Evolutionary conservation across 1,284 basidiomycete genomes (phyloP).

Genomic region (Apiotrichum gracile): DNA sequence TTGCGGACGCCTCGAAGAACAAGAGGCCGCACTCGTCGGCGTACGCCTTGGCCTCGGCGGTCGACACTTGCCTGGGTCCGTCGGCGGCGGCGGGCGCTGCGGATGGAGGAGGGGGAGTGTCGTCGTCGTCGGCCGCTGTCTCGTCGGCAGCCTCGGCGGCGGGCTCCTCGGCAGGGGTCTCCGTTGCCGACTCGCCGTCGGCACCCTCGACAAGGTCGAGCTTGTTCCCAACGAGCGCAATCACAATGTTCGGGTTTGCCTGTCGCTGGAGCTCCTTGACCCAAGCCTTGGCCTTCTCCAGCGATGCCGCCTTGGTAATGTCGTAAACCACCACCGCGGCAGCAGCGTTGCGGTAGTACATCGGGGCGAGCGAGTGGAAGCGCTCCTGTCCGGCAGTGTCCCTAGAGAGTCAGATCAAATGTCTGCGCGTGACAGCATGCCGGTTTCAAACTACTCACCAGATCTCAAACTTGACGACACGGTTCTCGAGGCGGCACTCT

Average conservation of each 20-base stretch:
- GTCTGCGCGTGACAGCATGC: no score
- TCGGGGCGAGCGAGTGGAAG: slow-evolving; percentile 58
- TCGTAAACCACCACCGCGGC: slow-evolving; percentile 96
- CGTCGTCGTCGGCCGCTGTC: slow-evolving; percentile 33
- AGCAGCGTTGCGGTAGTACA: slow-evolving; percentile 98
- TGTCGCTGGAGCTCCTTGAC: slow-evolving; percentile 99
- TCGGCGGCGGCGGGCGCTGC: slow-evolving; percentile 49
- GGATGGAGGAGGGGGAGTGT: slow-evolving; percentile 37
- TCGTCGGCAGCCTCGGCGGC: slow-evolving; percentile 57
- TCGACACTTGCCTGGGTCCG: slow-evolving; percentile 74
- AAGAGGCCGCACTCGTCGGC: slow-evolving; percentile 90
- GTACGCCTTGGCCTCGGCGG: slow-evolving; percentile 93
- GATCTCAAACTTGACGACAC: slow-evolving; percentile 50
- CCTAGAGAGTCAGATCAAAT: slow-evolving; percentile 18
- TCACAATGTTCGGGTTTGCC: slow-evolving; percentile 98
- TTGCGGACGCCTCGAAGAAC: slow-evolving; percentile 98
- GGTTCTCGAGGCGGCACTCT: slow-evolving; percentile 49
- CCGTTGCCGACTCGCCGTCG: slow-evolving; percentile 15
- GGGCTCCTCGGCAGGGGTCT: slow-evolving; percentile 53
- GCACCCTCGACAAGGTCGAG: slow-evolving; percentile 79
- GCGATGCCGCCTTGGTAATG: slow-evolving; percentile 74
- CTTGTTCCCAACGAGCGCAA: slow-evolving; percentile 93
- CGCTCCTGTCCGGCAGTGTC: slow-evolving; percentile 48
- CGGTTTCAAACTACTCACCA: slow-evolving; percentile 31
- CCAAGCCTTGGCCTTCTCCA: slow-evolving; percentile 99